Conservation (phyloP, 352 stramenopile species). For the Blastocystis sp. region DNA sequence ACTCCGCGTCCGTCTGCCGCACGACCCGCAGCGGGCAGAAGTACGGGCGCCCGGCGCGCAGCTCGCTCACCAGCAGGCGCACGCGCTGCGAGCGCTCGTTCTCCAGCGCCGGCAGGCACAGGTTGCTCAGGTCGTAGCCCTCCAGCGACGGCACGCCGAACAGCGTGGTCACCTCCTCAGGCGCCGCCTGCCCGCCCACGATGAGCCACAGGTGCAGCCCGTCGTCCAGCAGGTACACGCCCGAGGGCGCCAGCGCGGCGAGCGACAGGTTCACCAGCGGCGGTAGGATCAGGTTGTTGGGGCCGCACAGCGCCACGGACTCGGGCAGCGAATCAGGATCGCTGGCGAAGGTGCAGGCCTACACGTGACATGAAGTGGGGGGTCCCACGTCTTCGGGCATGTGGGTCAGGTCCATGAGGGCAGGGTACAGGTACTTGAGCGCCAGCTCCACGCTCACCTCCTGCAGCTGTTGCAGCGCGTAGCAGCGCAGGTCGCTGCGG, state of each 20-base stretch:
- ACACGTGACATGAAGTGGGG: not conserved
- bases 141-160: conserved; percentile 90
- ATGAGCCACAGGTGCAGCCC: conserved; percentile 90
- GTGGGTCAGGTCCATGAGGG: not conserved
- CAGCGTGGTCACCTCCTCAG: conserved; percentile 82
- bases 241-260: conserved; percentile 85
- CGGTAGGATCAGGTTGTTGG: conserved; percentile 70
- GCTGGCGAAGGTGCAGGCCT: conserved; percentile 59
- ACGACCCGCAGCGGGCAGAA: conserved; percentile 84
- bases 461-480: conserved; percentile 78
- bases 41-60: conserved; percentile 79
- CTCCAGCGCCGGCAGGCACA: conserved; percentile 63
- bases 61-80: conserved; percentile 80
- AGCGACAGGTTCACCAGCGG: conserved; percentile 87
- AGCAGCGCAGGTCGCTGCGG: conserved; percentile 92
- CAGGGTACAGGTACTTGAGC: conserved; percentile 13
- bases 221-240: conserved; percentile 94
- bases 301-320: conserved; percentile 81
- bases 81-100: conserved; percentile 80
- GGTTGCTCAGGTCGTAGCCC: conserved; percentile 82
- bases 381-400: not conserved
- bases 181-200: conserved; percentile 85
- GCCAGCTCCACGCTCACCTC: not conserved
- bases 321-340: conserved; percentile 76
- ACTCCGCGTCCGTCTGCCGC: conserved; percentile 84